Conservation (phyloP, 2,329 filamentous ascomycete genomes). For the Rutstroemia sydowiana region DNA sequence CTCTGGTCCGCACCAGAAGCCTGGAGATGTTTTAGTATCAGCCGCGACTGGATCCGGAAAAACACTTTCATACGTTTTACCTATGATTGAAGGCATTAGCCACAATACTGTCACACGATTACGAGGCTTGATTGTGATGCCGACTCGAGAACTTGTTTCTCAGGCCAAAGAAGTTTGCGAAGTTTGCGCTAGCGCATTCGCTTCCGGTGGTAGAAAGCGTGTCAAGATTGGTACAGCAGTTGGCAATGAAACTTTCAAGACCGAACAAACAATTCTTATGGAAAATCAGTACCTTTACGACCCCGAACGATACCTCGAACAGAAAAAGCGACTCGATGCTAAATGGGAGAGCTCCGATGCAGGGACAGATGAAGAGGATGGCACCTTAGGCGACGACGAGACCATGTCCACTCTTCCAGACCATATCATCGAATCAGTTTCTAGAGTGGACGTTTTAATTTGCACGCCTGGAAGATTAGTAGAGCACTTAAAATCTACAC, state of each 20-base stretch:
- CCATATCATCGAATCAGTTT: conserved; percentile 58
- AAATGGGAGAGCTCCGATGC: conserved; percentile 41
- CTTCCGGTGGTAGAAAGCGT: conserved; percentile 50
- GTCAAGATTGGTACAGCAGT: conserved; percentile 76
- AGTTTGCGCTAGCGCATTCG: conserved; percentile 58
- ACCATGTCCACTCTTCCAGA: conserved; percentile 40
- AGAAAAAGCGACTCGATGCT: conserved; percentile 33
- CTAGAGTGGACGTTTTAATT: conserved; percentile 79
- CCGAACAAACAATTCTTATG: conserved; percentile 55
- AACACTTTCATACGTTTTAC: conserved; percentile 83
- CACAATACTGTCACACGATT: conserved; percentile 57
- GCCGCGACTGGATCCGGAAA: conserved; percentile 95
- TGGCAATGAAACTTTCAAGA: conserved; percentile 67
- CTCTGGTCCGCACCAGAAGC: conserved; percentile 50
- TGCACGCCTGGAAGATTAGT: conserved; percentile 89
- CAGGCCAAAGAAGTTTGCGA: conserved; percentile 78
- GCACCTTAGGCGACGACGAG: conserved; percentile 30
- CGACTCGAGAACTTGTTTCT: conserved; percentile 81
- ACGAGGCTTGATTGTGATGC: conserved; percentile 76
- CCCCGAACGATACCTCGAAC: conserved; percentile 47
- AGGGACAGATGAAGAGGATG: conserved; percentile 35
- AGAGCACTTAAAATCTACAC: conserved; percentile 79
- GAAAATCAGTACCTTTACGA: conserved; percentile 62
- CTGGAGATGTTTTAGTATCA: conserved; percentile 79
- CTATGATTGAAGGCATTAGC: conserved; percentile 71